Evolutionary conservation across 2,329 filamentous ascomycete genomes (phyloP).

Genomic region (Aspergillus ochraceus): DNA sequence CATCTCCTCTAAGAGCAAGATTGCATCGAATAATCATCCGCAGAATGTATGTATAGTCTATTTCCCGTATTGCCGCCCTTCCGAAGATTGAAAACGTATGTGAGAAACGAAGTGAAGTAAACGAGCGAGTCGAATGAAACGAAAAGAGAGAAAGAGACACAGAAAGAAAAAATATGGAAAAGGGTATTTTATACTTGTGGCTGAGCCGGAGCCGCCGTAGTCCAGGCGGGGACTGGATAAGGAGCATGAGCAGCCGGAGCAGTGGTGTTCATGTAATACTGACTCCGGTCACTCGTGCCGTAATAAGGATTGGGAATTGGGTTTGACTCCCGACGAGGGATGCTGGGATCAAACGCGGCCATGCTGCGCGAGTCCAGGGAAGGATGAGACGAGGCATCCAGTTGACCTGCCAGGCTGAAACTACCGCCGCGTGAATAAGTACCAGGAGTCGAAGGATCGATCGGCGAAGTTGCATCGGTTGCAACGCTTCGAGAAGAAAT

Average conservation of each 20-base stretch:
- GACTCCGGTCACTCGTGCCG: slow-evolving; percentile 29
- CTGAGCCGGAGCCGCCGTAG: slow-evolving; percentile 39
- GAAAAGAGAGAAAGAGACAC: slow-evolving; percentile 13
- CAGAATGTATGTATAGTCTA: slow-evolving; percentile 24
- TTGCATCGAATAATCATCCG: slow-evolving; percentile 19
- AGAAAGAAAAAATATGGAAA: slow-evolving; percentile 11
- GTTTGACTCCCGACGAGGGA: slow-evolving; percentile 39
- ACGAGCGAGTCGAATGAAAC: background rate
- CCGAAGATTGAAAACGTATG: slow-evolving; percentile 9
- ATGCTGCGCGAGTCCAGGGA: slow-evolving; percentile 35
- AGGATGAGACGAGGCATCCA: slow-evolving; percentile 31
- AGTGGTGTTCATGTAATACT: slow-evolving; percentile 34
- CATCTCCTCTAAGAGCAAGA: slow-evolving; percentile 24
- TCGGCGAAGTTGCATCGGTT: slow-evolving; percentile 39
- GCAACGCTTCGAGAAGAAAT: slow-evolving; percentile 40
- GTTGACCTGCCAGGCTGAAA: slow-evolving; percentile 35
- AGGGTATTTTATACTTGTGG: slow-evolving; percentile 35
- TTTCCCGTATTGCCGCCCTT: slow-evolving; percentile 25
- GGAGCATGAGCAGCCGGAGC: slow-evolving; percentile 29
- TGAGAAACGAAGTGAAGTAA: background rate
- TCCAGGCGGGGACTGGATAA: slow-evolving; percentile 39
- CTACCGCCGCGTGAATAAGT: slow-evolving; percentile 38
- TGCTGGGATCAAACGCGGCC: slow-evolving; percentile 31
- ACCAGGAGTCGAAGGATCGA: slow-evolving; percentile 37
- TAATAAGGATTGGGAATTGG: slow-evolving; percentile 37